Conservation (phyloP, 2,329 filamentous ascomycete genomes). For the Gaeumannomyces sp. region DNA sequence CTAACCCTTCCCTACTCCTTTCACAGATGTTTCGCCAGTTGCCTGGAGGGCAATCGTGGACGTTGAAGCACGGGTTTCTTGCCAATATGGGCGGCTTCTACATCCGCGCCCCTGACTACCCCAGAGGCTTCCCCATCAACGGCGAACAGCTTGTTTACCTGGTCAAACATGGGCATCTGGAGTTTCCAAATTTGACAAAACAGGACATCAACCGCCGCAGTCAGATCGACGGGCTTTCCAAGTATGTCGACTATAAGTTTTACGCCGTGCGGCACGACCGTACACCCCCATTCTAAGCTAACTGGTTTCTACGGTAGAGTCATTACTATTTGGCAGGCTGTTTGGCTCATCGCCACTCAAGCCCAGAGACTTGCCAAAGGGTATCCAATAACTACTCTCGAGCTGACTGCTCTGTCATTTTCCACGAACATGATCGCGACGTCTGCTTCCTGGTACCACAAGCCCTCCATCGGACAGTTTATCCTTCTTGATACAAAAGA, state of each 20-base stretch:
- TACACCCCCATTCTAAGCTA: background rate
- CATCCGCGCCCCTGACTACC: constrained; percentile 23
- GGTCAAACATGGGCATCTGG: constrained; percentile 22
- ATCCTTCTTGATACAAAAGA: constrained; percentile 13
- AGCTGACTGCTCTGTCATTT: constrained; percentile 22
- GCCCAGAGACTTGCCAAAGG: constrained; percentile 16
- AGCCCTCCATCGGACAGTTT: constrained; percentile 15
- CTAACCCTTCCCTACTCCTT: background rate
- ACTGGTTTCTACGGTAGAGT: constrained; percentile 11
- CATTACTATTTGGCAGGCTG: constrained; percentile 19
- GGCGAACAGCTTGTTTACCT: constrained; percentile 28
- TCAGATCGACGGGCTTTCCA: constrained; percentile 23
- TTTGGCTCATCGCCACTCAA: constrained; percentile 20
- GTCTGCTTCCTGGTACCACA: constrained; percentile 19
- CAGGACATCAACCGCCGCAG: constrained; percentile 24
- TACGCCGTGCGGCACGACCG: background rate
- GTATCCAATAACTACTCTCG: constrained; percentile 21
- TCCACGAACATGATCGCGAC: constrained; percentile 19
- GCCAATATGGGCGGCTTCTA: constrained; percentile 35
- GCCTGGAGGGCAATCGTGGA: constrained; percentile 26
- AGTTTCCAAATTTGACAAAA: constrained; percentile 20
- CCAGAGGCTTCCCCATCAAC: constrained; percentile 28
- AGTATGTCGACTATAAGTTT: constrained; percentile 12
- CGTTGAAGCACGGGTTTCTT: constrained; percentile 32
- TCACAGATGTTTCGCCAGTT: constrained; percentile 11